Evolutionary conservation across 176 grass and related monocot genomes (phyloP).

Genomic region (Triticum monococcum): DNA sequence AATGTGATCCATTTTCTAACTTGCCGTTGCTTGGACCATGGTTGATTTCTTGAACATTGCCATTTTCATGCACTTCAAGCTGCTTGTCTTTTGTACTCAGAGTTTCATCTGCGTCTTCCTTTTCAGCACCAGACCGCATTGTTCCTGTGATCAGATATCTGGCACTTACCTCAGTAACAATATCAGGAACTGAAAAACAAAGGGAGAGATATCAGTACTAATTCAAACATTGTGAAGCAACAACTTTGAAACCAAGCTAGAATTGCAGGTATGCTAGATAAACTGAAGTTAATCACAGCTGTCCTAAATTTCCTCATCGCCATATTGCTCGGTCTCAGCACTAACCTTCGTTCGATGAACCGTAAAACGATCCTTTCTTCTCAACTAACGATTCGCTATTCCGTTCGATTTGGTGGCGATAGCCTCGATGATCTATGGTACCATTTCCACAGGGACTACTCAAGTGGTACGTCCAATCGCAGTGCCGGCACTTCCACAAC

Average conservation of each 20-base stretch:
- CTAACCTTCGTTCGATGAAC: slow-evolving; percentile 65
- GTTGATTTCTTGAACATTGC: slow-evolving; percentile 23
- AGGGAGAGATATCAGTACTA: no score
- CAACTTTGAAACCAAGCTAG: background rate
- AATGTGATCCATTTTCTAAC: slow-evolving; percentile 38
- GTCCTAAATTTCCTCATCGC: background rate
- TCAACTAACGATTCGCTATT: slow-evolving; percentile 44
- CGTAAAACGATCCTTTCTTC: slow-evolving; percentile 36
- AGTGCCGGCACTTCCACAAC: slow-evolving; percentile 81
- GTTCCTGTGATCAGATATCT: slow-evolving; percentile 2
- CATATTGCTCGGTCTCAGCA: background rate
- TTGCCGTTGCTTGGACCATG: background rate
- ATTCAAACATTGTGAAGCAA: background rate
- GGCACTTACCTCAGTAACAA: slow-evolving; percentile 9
- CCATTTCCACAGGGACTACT: slow-evolving; percentile 40
- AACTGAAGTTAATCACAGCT: background rate
- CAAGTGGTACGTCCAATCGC: slow-evolving; percentile 64
- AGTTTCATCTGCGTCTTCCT: background rate
- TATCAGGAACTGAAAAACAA: background rate
- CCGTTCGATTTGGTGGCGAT: slow-evolving; percentile 43
- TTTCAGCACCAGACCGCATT: background rate
- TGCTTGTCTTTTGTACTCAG: background rate
- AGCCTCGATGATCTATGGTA: slow-evolving; percentile 56
- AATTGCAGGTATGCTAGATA: background rate
- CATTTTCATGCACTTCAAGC: slow-evolving; percentile 17